Conservation (phyloP, 306 rosid species). For the Trifolium fragiferum region DNA sequence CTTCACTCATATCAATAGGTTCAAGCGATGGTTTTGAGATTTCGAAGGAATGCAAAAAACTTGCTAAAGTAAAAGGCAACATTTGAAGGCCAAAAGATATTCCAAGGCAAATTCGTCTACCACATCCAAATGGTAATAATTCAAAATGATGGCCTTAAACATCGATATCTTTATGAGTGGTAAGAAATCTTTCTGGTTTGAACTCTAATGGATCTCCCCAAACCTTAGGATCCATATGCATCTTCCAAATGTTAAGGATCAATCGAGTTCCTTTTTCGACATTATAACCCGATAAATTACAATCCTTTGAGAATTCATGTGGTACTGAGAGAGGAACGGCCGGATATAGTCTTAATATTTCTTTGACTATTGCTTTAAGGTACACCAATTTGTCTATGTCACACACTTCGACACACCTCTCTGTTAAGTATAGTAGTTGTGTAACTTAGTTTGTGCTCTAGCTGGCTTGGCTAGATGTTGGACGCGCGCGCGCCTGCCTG, state of each 20-base stretch:
- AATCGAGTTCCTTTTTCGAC: constrained; percentile 26
- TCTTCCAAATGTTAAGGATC: constrained; percentile 28
- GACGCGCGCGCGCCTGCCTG: too few species aligned
- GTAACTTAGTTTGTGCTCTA: too few species aligned
- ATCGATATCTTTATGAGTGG: too few species aligned
- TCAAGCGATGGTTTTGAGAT: not conserved
- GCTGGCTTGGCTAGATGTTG: too few species aligned
- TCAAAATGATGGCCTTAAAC: too few species aligned
- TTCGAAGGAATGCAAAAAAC: constrained; percentile 36
- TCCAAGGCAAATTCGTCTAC: constrained; percentile 1
- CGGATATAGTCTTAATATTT: constrained; percentile 30
- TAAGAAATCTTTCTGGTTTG: too few species aligned
- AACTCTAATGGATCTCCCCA: too few species aligned
- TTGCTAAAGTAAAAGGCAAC: constrained; percentile 9
- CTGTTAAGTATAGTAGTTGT: too few species aligned
- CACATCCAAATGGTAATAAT: too few species aligned
- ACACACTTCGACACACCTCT: not conserved
- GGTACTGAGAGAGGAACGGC: not conserved
- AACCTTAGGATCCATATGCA: not conserved
- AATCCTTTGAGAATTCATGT: constrained; percentile 14
- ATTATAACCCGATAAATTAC: constrained; percentile 12
- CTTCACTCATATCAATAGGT: constrained; percentile 33
- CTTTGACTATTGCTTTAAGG: constrained; percentile 36
- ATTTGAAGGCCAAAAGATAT: constrained; percentile 14
- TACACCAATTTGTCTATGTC: not conserved